phyloP scores from a whole-genome alignment of 2,329 filamentous ascomycete species.

The Colletotrichum tabaci region DNA sequence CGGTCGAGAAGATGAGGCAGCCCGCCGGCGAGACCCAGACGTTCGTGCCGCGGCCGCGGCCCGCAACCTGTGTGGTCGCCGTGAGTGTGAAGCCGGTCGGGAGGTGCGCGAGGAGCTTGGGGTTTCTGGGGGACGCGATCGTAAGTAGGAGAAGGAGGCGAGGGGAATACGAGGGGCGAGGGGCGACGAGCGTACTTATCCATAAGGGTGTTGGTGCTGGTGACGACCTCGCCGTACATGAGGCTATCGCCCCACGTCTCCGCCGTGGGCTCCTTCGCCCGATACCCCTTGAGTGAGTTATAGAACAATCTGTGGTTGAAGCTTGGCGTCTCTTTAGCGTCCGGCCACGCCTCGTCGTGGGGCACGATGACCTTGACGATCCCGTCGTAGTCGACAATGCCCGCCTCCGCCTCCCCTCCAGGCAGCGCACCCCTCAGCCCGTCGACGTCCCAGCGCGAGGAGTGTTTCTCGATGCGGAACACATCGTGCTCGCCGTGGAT shows the following conservation, averaged over 20 bases:
- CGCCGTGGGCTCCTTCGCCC: conserved; percentile 67
- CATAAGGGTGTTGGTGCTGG: conserved; percentile 92
- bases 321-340: conserved; percentile 81
- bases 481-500: conserved; percentile 87
- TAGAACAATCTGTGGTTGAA: conserved; percentile 91
- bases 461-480: conserved; percentile 81
- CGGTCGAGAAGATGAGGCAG: conserved; percentile 87
- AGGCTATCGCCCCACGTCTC: conserved; percentile 82
- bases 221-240: conserved; percentile 92
- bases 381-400: conserved; percentile 81
- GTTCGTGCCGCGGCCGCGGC: conserved; percentile 89
- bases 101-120: conserved; percentile 80
- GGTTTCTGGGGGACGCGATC: conserved; percentile 70
- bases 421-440: conserved; percentile 68
- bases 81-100: conserved; percentile 90
- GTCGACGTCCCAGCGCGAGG: conserved; percentile 71
- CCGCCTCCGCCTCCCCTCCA: conserved; percentile 59
- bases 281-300: conserved; percentile 78
- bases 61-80: conserved; percentile 90
- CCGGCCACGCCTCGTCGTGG: conserved; percentile 78
- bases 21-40: conserved; percentile 95
- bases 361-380: conserved; percentile 81
- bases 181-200: conserved; percentile 75
- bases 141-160: background rate
- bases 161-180: background rate